phyloP scores from a whole-genome alignment of 2,329 filamentous ascomycete genomes.

The Hysterium pulicare region DNA sequence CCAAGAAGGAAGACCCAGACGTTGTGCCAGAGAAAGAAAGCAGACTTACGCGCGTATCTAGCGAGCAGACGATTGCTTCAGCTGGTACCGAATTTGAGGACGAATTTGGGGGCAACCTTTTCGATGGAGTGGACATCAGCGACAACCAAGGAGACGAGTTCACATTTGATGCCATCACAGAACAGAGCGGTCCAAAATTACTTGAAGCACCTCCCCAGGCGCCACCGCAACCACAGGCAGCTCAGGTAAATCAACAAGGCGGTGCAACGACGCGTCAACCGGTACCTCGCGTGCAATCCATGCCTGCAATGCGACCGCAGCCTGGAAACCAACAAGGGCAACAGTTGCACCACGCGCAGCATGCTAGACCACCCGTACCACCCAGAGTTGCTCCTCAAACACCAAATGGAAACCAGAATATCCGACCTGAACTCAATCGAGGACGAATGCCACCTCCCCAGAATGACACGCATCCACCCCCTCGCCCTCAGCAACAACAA shows the following conservation, averaged over 20 bases:
- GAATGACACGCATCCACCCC: constrained; percentile 10
- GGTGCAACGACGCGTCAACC: constrained; percentile 21
- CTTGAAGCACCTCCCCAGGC: constrained; percentile 7
- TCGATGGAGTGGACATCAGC: constrained; percentile 56
- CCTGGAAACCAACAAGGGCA: constrained; percentile 17
- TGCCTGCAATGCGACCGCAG: constrained; percentile 20
- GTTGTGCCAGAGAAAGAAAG: constrained; percentile 19
- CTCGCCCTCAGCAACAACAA: neutral
- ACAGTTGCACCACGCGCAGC: constrained; percentile 21
- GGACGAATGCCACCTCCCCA: constrained; percentile 14
- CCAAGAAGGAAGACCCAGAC: constrained; percentile 28
- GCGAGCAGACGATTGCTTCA: constrained; percentile 32
- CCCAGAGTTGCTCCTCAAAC: constrained; percentile 7
- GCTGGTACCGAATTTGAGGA: constrained; percentile 49
- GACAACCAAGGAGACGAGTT: constrained; percentile 62
- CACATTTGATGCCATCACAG: constrained; percentile 20
- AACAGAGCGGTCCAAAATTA: neutral
- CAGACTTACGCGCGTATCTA: constrained; percentile 18
- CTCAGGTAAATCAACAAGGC: constrained; percentile 16
- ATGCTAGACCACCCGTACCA: constrained; percentile 15
- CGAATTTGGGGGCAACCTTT: constrained; percentile 53
- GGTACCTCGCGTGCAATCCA: constrained; percentile 20
- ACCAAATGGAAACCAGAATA: constrained; percentile 6
- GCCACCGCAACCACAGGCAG: constrained; percentile 6
- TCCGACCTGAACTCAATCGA: neutral